Evolutionary conservation across 1,284 basidiomycete species (phyloP), one percentile per base, ranked within the genome.

Genomic region (Cystobasidiaceae sp.): DNA sequence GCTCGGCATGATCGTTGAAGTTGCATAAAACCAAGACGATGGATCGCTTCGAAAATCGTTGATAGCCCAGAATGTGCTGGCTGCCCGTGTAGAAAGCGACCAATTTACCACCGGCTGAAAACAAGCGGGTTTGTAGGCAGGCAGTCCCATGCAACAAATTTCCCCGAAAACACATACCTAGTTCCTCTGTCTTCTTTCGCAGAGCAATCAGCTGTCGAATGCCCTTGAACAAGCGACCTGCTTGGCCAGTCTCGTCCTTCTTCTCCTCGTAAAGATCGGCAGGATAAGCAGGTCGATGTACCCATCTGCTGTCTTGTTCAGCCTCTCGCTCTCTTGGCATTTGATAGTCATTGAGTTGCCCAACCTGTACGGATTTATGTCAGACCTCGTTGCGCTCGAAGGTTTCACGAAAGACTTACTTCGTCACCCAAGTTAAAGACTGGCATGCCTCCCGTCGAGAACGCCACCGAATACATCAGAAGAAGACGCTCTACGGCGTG

Each of bases 391-490:
- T 33, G 28, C n/a, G 15, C 44, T 25, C 28, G 4, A 19, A 19
- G 5, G 11, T 4, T 15, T 8, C 4, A 45, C 3, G 17, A 7
- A 49, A 37, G 30, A 34, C 30, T 25, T 9, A 60, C 64, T 41
- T 70, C 69, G 58, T 70, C 69, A 11, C 69, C 69, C 13, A 70
- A 67, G 50, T 68, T 67, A 8, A 70, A 32, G 15, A 70, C 48
- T 4, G 69, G 63, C 17, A 70, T 68, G 9, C 69, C 69, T 8
- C 69, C 69, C 2, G 58, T 68, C 1, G 69, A 70, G 55, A 70
- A 68, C 59, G 56, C 52, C 32, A 70, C 61, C 2, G 59, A 59
- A 43, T 70, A 66, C 8, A 63, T 44, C 19, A 70, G 49, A 3
- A 70, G 54, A 11, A 70, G 58, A 23, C 69, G 63, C 33, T 67